Evolutionary conservation across 306 rosid genomes (phyloP), one percentile per base, ranked within the genome.

Genomic region (Cicer arietinum): DNA sequence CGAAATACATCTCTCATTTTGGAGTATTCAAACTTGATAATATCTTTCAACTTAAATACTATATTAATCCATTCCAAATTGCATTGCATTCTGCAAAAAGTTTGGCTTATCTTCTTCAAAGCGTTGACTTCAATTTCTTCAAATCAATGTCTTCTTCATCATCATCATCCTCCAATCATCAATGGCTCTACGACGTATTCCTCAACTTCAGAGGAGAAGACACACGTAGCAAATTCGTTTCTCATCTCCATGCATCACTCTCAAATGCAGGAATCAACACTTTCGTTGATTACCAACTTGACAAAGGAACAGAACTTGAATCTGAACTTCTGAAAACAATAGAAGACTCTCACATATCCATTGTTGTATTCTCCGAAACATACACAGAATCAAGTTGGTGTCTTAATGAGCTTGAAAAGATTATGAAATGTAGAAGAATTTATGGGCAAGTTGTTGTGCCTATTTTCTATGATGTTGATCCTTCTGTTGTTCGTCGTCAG

Each of bases 301-400:
- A 0, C 0, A 65, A 18, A 14, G 75, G 66, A 22, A 6, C 3
- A 1, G 2, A 12, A 0, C 9, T 82, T 6, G 3, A 0, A 1
- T 0, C 25, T 0, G 48, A 45, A 50, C 10, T 59, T 6, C 0
- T 2, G 0, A n/a, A 16, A 13, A 10, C 11, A 53, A 53, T 12
- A 60, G 18, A 60, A 60, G 53, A 73, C 1, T 82, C 80, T 16
- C 30, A 0, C 0, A 52, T 77, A 30, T 25, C 69, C 0, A 0
- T 82, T 0, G 40, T 77, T 50, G 57, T 77, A 60, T 17, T 77
- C 43, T 77, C 82, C 1, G 0, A 0, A 7, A 51, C 0, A 1
- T 77, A 77, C 3, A n/a, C 57, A 0, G 2, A 1, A 3, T 82
- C 82, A 4, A 17, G 10, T 4, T 82, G 82, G 80, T 82, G 85